Percentiles rank a stretch among this genome's conserved stretches.
Evolutionary conservation across 768 basidiomycete genomes (phyloP).

Genomic region (Psilocybe subaeruginosa): DNA sequence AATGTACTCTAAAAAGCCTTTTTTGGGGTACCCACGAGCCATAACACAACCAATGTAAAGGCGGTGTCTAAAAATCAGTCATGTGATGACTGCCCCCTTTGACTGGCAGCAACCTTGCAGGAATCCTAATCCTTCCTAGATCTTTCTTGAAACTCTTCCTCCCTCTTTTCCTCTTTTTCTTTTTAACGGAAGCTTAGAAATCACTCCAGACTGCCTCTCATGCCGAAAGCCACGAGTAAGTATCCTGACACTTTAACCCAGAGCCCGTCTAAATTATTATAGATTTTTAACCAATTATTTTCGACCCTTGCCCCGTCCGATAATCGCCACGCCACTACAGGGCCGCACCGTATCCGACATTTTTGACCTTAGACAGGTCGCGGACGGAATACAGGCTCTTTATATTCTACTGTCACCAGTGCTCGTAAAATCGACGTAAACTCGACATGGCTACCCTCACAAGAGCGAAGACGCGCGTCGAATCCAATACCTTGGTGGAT

Average conservation of each 20-base stretch:
- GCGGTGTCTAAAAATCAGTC: no score
- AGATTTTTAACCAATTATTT: slow-evolving; percentile 1
- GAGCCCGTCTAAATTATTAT: neutral
- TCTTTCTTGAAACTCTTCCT: no score
- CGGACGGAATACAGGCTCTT: neutral
- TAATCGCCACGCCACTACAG: slow-evolving; percentile 1
- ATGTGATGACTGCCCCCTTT: no score
- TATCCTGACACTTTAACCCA: neutral
- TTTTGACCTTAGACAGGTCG: neutral
- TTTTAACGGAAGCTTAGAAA: no score
- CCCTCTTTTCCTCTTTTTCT: no score
- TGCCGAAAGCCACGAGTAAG: no score
- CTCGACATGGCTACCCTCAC: slow-evolving; percentile 42
- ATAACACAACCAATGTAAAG: no score
- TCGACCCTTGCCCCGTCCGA: neutral
- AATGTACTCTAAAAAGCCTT: no score
- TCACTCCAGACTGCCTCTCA: no score
- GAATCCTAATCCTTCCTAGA: no score
- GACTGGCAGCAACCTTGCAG: no score
- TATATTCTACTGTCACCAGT: neutral
- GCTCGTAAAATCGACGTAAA: neutral
- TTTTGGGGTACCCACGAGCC: no score
- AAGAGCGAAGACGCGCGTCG: slow-evolving; percentile 32
- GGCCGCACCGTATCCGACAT: neutral
- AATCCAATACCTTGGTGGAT: slow-evolving; percentile 19